phyloP scores from a whole-genome alignment of 106 monocot species.

The Platanthera guangdongensis region DNA sequence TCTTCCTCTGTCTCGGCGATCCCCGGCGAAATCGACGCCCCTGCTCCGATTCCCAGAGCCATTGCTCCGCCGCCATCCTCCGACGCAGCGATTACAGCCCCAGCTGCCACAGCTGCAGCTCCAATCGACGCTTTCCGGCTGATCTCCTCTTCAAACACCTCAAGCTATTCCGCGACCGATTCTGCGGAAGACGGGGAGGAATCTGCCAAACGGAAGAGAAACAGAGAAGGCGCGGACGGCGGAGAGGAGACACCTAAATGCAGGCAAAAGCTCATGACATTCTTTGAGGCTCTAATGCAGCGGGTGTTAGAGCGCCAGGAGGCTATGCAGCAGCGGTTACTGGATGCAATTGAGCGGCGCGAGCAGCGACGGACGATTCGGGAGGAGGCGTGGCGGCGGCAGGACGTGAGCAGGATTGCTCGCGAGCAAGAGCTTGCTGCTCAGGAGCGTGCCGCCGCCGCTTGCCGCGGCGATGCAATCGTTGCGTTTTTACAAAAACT shows the following conservation, averaged over 20 bases:
- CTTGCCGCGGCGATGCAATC: slow-evolving; percentile 50
- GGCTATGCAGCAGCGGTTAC: slow-evolving; percentile 56
- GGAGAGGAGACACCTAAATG: slow-evolving; percentile 3
- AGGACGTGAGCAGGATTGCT: slow-evolving; percentile 58
- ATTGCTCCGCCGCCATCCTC: not conserved
- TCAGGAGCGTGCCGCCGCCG: slow-evolving; percentile 50
- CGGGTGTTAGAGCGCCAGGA: slow-evolving; percentile 75
- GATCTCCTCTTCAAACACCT: slow-evolving; percentile 38
- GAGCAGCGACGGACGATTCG: slow-evolving; percentile 57
- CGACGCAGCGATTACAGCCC: not conserved
- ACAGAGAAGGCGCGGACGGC: slow-evolving; percentile 1
- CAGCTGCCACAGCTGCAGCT: slow-evolving; percentile 4
- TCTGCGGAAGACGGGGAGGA: slow-evolving; percentile 26
- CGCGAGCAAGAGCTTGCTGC: slow-evolving; percentile 55
- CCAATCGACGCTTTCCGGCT: slow-evolving; percentile 1
- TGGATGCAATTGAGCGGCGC: slow-evolving; percentile 66
- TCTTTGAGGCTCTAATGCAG: slow-evolving; percentile 65
- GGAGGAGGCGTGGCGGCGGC: slow-evolving; percentile 79
- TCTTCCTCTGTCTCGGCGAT: not conserved
- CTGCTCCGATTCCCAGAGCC: not conserved
- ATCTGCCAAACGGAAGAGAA: slow-evolving; percentile 13
- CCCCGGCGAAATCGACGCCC: not conserved
- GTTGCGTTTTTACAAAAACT: slow-evolving; percentile 60
- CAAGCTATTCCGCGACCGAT: slow-evolving; percentile 18
- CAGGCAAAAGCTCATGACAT: slow-evolving; percentile 40